Percentiles rank a stretch among this genome's conserved stretches.
Conservation (phyloP, 2,329 filamentous ascomycete species). For the Talaromyces marneffei region DNA sequence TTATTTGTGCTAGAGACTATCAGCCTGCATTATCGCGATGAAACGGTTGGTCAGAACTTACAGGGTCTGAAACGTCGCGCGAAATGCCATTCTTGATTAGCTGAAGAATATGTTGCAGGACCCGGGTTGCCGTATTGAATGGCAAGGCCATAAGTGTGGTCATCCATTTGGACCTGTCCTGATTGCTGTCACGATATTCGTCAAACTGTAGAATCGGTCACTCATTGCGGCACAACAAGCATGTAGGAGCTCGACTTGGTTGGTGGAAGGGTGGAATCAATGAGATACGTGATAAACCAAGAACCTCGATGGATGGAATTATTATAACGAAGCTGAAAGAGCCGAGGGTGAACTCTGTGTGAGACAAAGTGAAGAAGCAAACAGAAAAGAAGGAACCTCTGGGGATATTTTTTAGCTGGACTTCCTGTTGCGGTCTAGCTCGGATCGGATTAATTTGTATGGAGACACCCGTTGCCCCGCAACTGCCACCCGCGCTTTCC, state of each 20-base stretch:
- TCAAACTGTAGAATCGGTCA: neutral
- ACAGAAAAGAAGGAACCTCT: neutral
- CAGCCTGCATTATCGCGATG: conserved; percentile 1
- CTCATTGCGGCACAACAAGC: conserved; percentile 6
- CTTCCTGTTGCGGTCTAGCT: conserved; percentile 2
- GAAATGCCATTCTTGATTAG: conserved; percentile 47
- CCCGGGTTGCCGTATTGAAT: conserved; percentile 56
- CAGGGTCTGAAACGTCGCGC: conserved; percentile 30
- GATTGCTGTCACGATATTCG: conserved; percentile 1
- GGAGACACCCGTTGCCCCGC: conserved; percentile 24
- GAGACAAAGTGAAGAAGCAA: neutral
- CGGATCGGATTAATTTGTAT: neutral
- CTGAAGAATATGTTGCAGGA: conserved; percentile 44
- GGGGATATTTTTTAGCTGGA: neutral
- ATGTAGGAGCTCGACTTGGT: neutral
- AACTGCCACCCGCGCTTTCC: conserved; percentile 18
- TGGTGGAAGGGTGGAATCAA: neutral
- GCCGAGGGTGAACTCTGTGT: neutral
- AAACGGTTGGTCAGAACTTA: conserved; percentile 16
- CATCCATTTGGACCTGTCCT: conserved; percentile 50
- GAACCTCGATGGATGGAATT: neutral
- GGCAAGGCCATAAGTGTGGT: conserved; percentile 39
- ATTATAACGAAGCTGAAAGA: neutral
- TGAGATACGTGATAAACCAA: neutral
- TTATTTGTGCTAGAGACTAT: conserved; percentile 8